Conservation (phyloP, 257 asterid genomes). For the Cynanchum wilfordii region DNA sequence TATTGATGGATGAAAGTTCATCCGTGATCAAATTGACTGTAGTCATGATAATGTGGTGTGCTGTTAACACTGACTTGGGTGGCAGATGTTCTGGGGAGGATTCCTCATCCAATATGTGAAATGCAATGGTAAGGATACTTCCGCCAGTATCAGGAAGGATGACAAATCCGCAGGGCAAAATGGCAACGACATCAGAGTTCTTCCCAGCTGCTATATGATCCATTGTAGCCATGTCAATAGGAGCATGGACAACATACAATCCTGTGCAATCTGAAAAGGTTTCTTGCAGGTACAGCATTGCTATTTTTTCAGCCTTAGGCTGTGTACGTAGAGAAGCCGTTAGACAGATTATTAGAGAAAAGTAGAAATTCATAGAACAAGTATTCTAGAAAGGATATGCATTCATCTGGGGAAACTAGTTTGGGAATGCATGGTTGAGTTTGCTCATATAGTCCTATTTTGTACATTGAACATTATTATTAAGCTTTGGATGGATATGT, state of each 20-base stretch:
- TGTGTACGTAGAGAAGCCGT: constrained; percentile 14
- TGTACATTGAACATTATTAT: neutral
- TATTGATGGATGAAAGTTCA: constrained; percentile 10
- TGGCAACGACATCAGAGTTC: constrained; percentile 29
- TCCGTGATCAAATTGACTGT: constrained; percentile 31
- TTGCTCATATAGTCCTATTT: neutral
- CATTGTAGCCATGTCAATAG: constrained; percentile 34
- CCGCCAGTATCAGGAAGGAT: constrained; percentile 26
- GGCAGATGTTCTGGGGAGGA: constrained; percentile 28
- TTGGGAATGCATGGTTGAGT: neutral
- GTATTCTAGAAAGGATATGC: neutral
- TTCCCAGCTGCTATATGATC: constrained; percentile 34
- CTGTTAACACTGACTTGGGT: constrained; percentile 25
- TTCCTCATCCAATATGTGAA: constrained; percentile 41
- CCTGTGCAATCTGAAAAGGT: constrained; percentile 39
- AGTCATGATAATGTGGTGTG: constrained; percentile 29
- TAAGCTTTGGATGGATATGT: too few species aligned
- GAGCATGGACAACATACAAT: constrained; percentile 34
- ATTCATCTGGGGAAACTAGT: neutral
- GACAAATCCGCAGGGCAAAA: constrained; percentile 43
- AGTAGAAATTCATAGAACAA: neutral
- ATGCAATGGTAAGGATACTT: constrained; percentile 39
- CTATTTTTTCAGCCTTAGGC: constrained; percentile 11
- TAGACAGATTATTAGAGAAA: neutral
- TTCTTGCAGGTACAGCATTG: constrained; percentile 39